Base-by-base conservation (phyloP, 257 asterid species). In the Nicotiana attenuata region DNA sequence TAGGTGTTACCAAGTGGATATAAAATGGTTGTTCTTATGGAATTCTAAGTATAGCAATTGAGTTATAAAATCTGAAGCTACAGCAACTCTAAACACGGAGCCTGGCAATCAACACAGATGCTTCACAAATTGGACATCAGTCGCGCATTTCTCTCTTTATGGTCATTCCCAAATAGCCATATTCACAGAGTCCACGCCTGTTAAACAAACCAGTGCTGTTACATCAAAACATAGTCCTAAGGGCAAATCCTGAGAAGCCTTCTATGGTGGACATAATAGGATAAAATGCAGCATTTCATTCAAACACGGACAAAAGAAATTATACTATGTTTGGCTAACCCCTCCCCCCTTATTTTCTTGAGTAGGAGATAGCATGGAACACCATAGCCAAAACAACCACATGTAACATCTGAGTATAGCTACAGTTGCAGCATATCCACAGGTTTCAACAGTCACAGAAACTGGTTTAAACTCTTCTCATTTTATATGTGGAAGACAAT, bases 1-100 rank as follows among this genome's bases (percentile, higher is more conserved):
- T 47, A 75, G 38, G 78, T 47, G 28, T 53, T 38, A 68, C 77
- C 56, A 68, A 38, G 56, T 68, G 78, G 61, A 73, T 73, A 73
- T 47, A 22, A 47, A 73, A 47, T 73, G 41, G 38, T 73, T 50
- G 24, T 8, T 73, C 79, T 47, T 7, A 47, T 24, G 79, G 24
- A 75, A 75, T 75, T 24, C 63, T 24, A 75, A 1, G 79, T 73
- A 73, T 50, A 47, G 45, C 79, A 15, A 22, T 73, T 50, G 1
- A 50, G 79, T 73, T 24, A 5, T 24, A 75, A 75, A 10, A 75
- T 50, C 79, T 69, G 56, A 55, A 38, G 19, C 31, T 38, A n/a
- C 77, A 24, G 63, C 79, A 75, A 50, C 19, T 26, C 61, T 24
- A 75, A 75, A 75, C 79, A 75, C 16, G 50, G 50, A 73, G 2